Conservation (phyloP, 345 rosid species). For the Reutealis trisperma region DNA sequence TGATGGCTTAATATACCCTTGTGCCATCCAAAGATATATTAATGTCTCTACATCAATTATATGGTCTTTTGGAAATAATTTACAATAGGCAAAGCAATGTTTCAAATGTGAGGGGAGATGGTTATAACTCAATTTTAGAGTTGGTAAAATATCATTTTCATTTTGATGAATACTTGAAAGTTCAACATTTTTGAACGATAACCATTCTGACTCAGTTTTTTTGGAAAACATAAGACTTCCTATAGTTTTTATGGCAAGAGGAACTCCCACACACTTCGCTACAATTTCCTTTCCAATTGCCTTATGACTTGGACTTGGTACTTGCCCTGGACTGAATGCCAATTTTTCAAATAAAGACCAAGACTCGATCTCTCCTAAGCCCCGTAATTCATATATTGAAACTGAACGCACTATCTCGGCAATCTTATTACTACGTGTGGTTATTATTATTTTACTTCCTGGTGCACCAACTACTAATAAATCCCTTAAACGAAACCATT, state of each 20-base stretch:
- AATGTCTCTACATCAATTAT: conserved; percentile 16
- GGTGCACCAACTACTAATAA: too few relatives aligned
- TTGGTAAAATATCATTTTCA: conserved; percentile 14
- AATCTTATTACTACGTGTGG: too few relatives aligned
- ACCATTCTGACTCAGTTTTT: background rate
- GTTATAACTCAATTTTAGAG: conserved; percentile 34
- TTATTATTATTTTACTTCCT: too few relatives aligned
- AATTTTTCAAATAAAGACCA: too few relatives aligned
- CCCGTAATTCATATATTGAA: too few relatives aligned
- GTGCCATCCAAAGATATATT: conserved; percentile 28
- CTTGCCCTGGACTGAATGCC: too few relatives aligned
- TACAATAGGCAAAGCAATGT: conserved; percentile 41
- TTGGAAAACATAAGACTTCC: background rate
- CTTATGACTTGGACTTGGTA: too few relatives aligned
- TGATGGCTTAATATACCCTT: conserved; percentile 15
- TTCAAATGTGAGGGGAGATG: conserved; percentile 39
- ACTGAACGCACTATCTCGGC: too few relatives aligned
- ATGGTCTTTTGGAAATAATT: conserved; percentile 34
- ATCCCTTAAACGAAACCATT: too few relatives aligned
- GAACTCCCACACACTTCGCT: background rate
- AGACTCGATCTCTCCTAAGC: too few relatives aligned
- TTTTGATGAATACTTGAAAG: background rate
- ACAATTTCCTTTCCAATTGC: background rate
- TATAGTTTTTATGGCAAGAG: background rate
- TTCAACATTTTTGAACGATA: background rate